Base-by-base conservation (phyloP, 805 yeast species). In the Jamesozyma lodderae region DNA sequence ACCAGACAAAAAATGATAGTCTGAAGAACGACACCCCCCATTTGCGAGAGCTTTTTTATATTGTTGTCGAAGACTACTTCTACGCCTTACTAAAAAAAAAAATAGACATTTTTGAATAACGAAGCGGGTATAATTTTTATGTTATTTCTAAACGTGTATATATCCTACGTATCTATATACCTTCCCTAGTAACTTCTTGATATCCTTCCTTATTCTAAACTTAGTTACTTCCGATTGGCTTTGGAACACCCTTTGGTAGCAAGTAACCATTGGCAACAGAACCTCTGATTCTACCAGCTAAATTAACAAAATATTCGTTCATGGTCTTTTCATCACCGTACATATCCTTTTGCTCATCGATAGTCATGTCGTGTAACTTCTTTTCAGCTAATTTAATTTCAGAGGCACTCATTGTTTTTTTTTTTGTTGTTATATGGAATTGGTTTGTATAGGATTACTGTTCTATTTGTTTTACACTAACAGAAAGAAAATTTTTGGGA, bases 231-330 rank as follows among this genome's bases (percentile, higher is more conserved):
- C 25, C n/a, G n/a, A n/a, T n/a, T n/a, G n/a, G n/a, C n/a, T n/a
- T n/a, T n/a, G n/a, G n/a, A 18, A 7, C 36, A 10, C 35, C 42
- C 25, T 40, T 26, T 30, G 48, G 48, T 15, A 44, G 23, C 13
- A 42, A 31, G 22, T 44, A 44, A 18, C 48, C 48, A 22, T 25
- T 21, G 14, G 24, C 6, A 18, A 44, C 46, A 15, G 46, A 22
- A n/a, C 33, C 37, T 37, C 45, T 44, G 9, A 42, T 39, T 24
- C 43, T 35, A 23, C 25, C 31, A n/a, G 46, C 42, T 19, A 43
- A 45, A 44, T 45, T 53, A 43, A 43, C 53, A 28, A 45, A 48
- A 32, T 43, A 48, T 28, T 25, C 38, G 47, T 42, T 48, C 40
- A 37, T 41, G 36, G 31, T 46, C 9, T 32, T n/a, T 22, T 38